phyloP scores from a whole-genome alignment of 306 rosid genomes.

The Prunus kanzakura region DNA sequence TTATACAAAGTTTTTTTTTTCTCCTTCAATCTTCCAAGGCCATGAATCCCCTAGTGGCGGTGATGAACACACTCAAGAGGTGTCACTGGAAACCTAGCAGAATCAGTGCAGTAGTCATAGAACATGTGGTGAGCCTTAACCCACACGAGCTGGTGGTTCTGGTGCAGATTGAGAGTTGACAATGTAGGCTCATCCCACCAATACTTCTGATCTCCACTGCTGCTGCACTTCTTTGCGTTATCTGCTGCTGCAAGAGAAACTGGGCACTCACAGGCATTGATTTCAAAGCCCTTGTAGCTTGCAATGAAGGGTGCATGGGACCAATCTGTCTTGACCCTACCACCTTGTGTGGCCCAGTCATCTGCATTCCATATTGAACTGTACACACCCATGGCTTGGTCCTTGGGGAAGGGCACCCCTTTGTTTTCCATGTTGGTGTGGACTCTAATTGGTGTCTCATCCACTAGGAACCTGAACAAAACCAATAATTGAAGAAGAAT shows the following conservation, averaged over 20 bases:
- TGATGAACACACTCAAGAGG: constrained; percentile 85
- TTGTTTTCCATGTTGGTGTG: constrained; percentile 77
- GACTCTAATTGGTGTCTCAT: constrained; percentile 80
- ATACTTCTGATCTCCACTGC: constrained; percentile 53
- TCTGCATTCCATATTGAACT: constrained; percentile 97
- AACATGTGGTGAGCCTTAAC: constrained; percentile 86
- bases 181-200: constrained; percentile 89
- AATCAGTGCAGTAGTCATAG: constrained; percentile 81
- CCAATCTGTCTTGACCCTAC: constrained; percentile 93
- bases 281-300: constrained; percentile 61
- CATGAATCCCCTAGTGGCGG: constrained; percentile 35
- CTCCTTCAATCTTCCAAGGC: background rate
- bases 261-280: constrained; percentile 61
- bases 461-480: constrained; percentile 59
- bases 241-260: constrained; percentile 30
- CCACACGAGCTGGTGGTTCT: constrained; percentile 91
- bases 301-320: constrained; percentile 81
- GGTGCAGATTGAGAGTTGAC: constrained; percentile 66
- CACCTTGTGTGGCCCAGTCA: constrained; percentile 99
- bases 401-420: constrained; percentile 75
- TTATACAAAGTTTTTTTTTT: background rate
- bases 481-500: background rate
- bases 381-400: constrained; percentile 92
- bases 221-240: constrained; percentile 47
- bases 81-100: constrained; percentile 56